Evolutionary conservation across 2,329 filamentous ascomycete genomes (phyloP), one percentile per base, ranked within the genome.

Genomic region (Pezicula carpinea): DNA sequence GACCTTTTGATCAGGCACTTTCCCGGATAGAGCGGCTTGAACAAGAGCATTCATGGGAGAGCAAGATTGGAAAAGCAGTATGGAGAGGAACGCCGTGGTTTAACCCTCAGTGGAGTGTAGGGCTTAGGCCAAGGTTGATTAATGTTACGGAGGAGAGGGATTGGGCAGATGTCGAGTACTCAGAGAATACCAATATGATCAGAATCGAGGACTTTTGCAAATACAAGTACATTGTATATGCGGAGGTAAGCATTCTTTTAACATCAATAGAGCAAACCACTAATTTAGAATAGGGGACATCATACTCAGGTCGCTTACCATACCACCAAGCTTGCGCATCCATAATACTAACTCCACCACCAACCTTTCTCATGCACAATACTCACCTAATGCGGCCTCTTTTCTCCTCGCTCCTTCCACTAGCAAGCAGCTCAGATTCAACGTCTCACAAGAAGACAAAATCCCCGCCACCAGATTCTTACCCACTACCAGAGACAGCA

Each of bases 51-150:
- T 41, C 49, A 3, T 58, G 58, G 44, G 8, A 41, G 7, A 33
- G 42, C 40, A 73, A 73, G 54, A 60, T 64, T 36, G 57, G 62
- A 1, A 62, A 59, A 15, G 72, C 71, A 4, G 63, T 73, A 4
- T 75, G 72, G 73, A 66, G 73, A 44, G 73, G 73, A 8, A 76
- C 73, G 4, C 53, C 66, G 10, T 70, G 69, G 67, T 76, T 72
- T 66, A 73, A 39, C 21, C 45, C 45, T 8, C 29, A 41, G 17
- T 41, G 45, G n/a, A 43, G 35, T 15, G 18, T 33, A 13, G 45
- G 33, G 6, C 14, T 47, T 8, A 4, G 45, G 6, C 39, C 33
- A 26, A 31, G 26, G 8, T 34, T 47, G 18, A 19, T 47, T 2
- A 21, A 14, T 10, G n/a, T 47, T 5, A 18, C n/a, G 6, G 53